Evolutionary conservation across 495 filamentous ascomycete species (phyloP).

Genomic region (Cairneyella variabilis): DNA sequence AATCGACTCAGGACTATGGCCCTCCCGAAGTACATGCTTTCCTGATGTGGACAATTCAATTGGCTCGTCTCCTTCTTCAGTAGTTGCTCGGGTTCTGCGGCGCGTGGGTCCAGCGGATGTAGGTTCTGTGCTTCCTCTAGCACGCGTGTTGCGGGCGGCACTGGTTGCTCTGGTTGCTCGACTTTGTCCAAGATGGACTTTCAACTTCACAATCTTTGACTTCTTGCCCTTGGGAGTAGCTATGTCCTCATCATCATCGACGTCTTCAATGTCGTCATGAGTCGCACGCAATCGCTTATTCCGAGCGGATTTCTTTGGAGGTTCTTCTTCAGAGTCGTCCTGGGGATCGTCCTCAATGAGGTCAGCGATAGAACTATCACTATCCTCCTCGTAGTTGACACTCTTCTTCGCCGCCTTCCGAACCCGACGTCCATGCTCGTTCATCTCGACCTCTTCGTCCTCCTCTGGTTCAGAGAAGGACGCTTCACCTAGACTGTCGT

Average conservation of each 20-base stretch:
- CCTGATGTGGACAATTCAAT: conserved; percentile 73
- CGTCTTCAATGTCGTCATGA: conserved; percentile 4
- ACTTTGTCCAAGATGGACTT: conserved; percentile 16
- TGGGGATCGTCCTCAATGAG: conserved; percentile 22
- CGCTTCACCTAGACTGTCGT: conserved; percentile 55
- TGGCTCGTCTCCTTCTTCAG: conserved; percentile 52
- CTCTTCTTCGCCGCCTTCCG: conserved; percentile 32
- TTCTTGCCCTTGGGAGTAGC: conserved; percentile 14
- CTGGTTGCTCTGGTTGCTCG: conserved; percentile 45
- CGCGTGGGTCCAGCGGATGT: conserved; percentile 18
- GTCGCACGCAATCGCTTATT: conserved; percentile 41
- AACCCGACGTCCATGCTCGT: conserved; percentile 25
- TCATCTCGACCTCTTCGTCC: conserved; percentile 59
- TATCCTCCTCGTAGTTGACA: conserved; percentile 36
- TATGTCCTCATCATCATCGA: conserved; percentile 27
- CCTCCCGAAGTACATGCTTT: conserved; percentile 62
- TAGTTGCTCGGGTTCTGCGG: conserved; percentile 24
- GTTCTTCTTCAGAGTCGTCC: conserved; percentile 26
- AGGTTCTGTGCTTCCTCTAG: conserved; percentile 20
- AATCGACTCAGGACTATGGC: conserved; percentile 61
- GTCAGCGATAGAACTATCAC: conserved; percentile 17
- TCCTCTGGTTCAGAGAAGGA: conserved; percentile 57
- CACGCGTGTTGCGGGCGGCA: conserved; percentile 18
- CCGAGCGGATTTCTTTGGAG: conserved; percentile 22
- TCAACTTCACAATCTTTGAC: conserved; percentile 33